phyloP scores from a whole-genome alignment of 495 filamentous ascomycete species.

The Aspergillus biplanus region DNA sequence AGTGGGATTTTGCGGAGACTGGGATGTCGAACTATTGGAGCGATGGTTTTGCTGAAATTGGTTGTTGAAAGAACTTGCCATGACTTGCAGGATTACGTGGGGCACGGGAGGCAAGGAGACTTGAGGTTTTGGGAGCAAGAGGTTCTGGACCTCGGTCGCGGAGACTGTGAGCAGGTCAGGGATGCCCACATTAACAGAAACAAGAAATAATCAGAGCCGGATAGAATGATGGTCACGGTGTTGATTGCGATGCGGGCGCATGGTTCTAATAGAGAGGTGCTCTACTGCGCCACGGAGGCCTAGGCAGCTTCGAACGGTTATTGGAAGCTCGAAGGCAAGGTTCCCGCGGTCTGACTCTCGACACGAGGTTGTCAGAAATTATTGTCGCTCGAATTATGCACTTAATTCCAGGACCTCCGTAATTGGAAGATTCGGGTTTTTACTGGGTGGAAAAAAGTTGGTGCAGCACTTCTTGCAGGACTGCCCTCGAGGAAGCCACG shows the following conservation, averaged over 20 bases:
- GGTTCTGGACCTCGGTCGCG: constrained; percentile 19
- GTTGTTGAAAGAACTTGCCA: constrained; percentile 58
- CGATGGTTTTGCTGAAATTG: constrained; percentile 47
- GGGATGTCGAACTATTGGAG: constrained; percentile 33
- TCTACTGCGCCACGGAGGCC: background rate
- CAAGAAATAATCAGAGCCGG: background rate
- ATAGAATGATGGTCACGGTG: background rate
- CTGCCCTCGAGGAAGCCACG: too few relatives aligned
- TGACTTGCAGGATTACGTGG: constrained; percentile 23
- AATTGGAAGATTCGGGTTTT: too few relatives aligned
- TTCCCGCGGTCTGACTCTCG: background rate
- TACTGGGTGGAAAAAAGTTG: too few relatives aligned
- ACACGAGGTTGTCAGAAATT: background rate
- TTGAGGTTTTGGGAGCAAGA: constrained; percentile 5
- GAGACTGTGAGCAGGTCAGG: background rate
- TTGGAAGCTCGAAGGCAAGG: background rate
- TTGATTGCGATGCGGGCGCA: background rate
- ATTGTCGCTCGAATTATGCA: background rate
- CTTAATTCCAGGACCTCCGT: too few relatives aligned
- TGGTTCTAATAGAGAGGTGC: background rate
- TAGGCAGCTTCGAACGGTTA: background rate
- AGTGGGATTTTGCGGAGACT: constrained; percentile 26
- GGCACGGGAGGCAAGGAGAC: constrained; percentile 1
- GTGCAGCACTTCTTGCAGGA: too few relatives aligned
- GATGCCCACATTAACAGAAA: constrained; percentile 8